phyloP scores from a whole-genome alignment of 108 stramenopile species.

The Thalassiosira profunda region DNA sequence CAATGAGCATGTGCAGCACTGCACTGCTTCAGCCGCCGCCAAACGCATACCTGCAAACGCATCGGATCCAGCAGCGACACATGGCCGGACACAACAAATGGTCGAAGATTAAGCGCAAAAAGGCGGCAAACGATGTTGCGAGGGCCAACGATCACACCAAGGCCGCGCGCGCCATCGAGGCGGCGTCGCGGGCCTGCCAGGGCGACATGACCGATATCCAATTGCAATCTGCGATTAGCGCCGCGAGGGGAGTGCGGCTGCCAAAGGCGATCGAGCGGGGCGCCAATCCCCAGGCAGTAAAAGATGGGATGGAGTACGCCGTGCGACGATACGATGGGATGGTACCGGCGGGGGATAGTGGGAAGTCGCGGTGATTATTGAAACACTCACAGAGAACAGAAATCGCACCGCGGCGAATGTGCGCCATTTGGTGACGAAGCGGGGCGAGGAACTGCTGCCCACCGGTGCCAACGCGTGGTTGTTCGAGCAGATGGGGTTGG shows the following conservation, averaged over 20 bases:
- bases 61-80: too few species aligned
- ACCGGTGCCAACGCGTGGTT: conserved; percentile 65
- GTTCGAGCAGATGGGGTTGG: conserved; percentile 69
- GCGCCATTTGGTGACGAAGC: conserved; percentile 59
- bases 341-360: conserved; percentile 48
- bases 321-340: conserved; percentile 72
- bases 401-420: conserved; percentile 79
- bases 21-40: too few species aligned
- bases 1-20: too few species aligned
- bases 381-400: conserved; percentile 75
- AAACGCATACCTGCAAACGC: too few species aligned
- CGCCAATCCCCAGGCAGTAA: conserved; percentile 35
- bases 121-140: conserved; percentile 70
- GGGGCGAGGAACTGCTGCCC: conserved; percentile 66
- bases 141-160: conserved; percentile 54
- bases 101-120: conserved; percentile 78
- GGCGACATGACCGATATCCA: conserved; percentile 67
- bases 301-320: conserved; percentile 45
- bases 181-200: conserved; percentile 51
- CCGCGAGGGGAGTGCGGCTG: conserved; percentile 67
- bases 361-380: conserved; percentile 62
- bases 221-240: conserved; percentile 65
- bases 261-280: conserved; percentile 68
- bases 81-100: conserved; percentile 83
- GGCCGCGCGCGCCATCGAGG: conserved; percentile 65